These are phyloP conservation scores for Eimeria zaria DNA, from an alignment of 169 alveolate species.

Conservation along the genomic window DNA sequence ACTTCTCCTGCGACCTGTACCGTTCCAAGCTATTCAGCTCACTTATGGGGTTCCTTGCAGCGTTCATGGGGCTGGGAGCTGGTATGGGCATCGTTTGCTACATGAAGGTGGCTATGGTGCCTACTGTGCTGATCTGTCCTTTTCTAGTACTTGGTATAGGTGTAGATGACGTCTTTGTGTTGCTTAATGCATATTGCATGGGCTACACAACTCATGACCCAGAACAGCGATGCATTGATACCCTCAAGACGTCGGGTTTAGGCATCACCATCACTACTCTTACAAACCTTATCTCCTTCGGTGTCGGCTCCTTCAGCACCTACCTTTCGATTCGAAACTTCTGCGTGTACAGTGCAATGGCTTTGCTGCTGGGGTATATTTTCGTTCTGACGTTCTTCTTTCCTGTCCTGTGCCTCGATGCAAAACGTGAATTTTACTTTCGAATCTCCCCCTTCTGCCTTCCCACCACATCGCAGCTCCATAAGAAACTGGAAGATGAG, in stretches of 20 bases:
- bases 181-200: constrained; percentile 88
- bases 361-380: constrained; percentile 78
- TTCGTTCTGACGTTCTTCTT: constrained; percentile 83
- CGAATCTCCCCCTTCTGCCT: constrained; percentile 82
- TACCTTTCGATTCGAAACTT: constrained; percentile 85
- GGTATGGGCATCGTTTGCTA: constrained; percentile 89
- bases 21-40: constrained; percentile 86
- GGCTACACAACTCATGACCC: constrained; percentile 88
- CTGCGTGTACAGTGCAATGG: constrained; percentile 84
- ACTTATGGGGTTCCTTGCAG: constrained; percentile 90
- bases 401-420: constrained; percentile 85
- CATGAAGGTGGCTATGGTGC: constrained; percentile 89
- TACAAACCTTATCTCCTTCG: constrained; percentile 82
- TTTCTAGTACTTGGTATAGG: constrained; percentile 90
- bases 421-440: constrained; percentile 78
- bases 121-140: constrained; percentile 89
- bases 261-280: constrained; percentile 86
- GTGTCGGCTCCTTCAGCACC: constrained; percentile 85
- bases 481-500: constrained; percentile 61
- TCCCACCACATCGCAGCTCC: constrained; percentile 78
- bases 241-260: constrained; percentile 86
- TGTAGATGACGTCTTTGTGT: constrained; percentile 89
- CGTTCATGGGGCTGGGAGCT: constrained; percentile 88
- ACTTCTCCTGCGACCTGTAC: constrained; percentile 89
- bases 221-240: constrained; percentile 86